These are phyloP conservation scores for Penicillium brasilianum DNA, from an alignment of 2,329 filamentous ascomycete species.

Conservation along the genomic window DNA sequence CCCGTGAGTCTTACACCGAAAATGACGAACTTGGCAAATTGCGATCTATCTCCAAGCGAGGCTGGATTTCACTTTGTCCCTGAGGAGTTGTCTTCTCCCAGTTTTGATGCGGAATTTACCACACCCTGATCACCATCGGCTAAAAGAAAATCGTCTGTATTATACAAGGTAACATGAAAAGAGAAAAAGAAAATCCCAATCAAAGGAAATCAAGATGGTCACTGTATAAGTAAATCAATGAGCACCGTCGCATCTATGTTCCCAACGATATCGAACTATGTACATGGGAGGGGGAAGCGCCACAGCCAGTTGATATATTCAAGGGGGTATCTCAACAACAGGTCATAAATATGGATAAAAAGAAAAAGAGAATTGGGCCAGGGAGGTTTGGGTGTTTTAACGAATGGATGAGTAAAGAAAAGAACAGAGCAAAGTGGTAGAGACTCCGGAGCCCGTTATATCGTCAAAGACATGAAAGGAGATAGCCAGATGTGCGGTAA, in stretches of 20 bases:
- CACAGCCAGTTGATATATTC: conserved; percentile 41
- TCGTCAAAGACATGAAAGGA: conserved; percentile 31
- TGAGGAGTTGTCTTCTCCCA: no score
- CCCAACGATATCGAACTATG: conserved; percentile 37
- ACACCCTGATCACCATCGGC: not conserved
- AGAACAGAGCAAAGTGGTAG: conserved; percentile 19
- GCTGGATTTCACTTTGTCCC: no score
- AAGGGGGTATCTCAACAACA: conserved; percentile 47
- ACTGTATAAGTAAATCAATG: conserved; percentile 15
- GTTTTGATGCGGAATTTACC: not conserved
- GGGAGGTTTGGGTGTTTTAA: conserved; percentile 11
- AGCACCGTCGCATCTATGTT: conserved; percentile 35
- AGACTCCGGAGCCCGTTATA: conserved; percentile 31
- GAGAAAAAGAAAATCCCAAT: not conserved
- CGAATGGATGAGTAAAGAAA: conserved; percentile 4
- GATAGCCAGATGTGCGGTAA: conserved; percentile 8
- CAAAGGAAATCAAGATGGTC: conserved; percentile 14
- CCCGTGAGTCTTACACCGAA: no score
- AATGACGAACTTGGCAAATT: no score
- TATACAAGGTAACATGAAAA: not conserved
- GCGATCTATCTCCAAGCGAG: no score
- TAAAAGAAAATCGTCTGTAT: not conserved
- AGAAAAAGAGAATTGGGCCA: conserved; percentile 20
- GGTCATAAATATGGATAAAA: conserved; percentile 29
- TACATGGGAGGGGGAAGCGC: conserved; percentile 39